These are phyloP conservation scores for Penicillium sp. DNA, from an alignment of 2,329 filamentous ascomycete species.

Conservation along the genomic window DNA sequence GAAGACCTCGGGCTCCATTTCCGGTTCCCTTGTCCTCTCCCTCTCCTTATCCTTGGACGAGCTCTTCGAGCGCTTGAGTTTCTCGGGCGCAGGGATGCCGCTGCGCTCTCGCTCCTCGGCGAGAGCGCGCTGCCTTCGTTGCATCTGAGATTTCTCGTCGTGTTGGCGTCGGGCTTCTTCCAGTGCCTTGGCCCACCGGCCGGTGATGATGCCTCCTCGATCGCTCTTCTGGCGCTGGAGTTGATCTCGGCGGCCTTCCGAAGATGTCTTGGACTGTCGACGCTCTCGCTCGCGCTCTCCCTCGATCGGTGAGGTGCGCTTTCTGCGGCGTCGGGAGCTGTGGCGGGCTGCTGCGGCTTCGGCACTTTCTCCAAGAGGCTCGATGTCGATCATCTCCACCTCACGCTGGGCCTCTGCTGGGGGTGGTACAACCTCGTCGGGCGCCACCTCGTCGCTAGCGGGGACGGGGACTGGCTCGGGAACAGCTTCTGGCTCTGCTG, in stretches of 20 bases:
- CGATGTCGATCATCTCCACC: neutral
- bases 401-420: neutral
- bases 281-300: constrained; percentile 34
- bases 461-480: constrained; percentile 7
- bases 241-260: constrained; percentile 30
- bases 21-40: constrained; percentile 11
- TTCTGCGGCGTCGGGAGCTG: constrained; percentile 31
- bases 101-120: constrained; percentile 22
- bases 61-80: constrained; percentile 19
- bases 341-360: constrained; percentile 13
- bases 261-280: constrained; percentile 38
- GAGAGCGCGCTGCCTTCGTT: constrained; percentile 21
- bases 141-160: constrained; percentile 31
- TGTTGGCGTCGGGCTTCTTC: constrained; percentile 38
- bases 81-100: constrained; percentile 13
- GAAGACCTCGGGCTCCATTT: neutral
- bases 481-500: constrained; percentile 8
- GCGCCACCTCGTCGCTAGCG: constrained; percentile 9
- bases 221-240: constrained; percentile 36
- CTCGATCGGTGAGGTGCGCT: constrained; percentile 28
- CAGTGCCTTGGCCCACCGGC: constrained; percentile 35
- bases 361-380: constrained; percentile 8
- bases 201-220: constrained; percentile 29
- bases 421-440: constrained; percentile 4
- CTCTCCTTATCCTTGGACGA: constrained; percentile 8